Base-by-base conservation (phyloP, 768 basidiomycete species). In the Dentipellis fragilis region DNA sequence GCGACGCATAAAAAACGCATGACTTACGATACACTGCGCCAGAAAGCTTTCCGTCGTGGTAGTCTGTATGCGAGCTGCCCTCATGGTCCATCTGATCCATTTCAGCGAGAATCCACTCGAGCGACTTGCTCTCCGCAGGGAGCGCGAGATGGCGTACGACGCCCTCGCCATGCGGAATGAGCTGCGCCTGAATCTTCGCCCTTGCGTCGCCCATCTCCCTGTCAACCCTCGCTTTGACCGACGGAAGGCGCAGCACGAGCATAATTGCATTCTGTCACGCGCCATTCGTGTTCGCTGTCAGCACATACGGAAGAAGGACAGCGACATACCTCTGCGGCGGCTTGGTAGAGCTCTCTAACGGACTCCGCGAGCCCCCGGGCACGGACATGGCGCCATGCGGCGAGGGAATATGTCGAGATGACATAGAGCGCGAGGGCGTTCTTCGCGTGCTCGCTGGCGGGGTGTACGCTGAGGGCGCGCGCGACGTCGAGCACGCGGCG, bases 11-110 rank as follows among this genome's bases (percentile, higher is more conserved):
- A 5, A 55, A 19, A 8, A 51, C 48, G 14, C 14, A 53, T 45
- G 45, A 72, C 85, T 59, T 66, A 90, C 88, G 91, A 63, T 93
- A 93, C 19, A 93, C 86, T 6, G 89, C 87, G 4, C 91, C 92
- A 47, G 86, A 88, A 12, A 93, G 67, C 66, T 88, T 89, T 16
- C 90, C 90, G 4, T 79, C 67, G 52, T 71, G 74, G 83, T 87
- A 93, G 54, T 81, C 71, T 1, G 75, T 69, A 40, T 72, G 63
- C 16, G 65, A 61, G 16, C 69, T 73, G 48, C 79, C 65, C 57
- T 82, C 80, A 22, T 62, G 66, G 67, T 93, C 88, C 87, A 93
- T 91, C 62, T 75, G 80, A 21, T 80, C 78, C 86, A 93, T 90
- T 66, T 91, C 87, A 8, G 73, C 75, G 17, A 83, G 58, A 58